Conservation (phyloP, 805 yeast species). For the Diddensiella caesifluorescens region DNA sequence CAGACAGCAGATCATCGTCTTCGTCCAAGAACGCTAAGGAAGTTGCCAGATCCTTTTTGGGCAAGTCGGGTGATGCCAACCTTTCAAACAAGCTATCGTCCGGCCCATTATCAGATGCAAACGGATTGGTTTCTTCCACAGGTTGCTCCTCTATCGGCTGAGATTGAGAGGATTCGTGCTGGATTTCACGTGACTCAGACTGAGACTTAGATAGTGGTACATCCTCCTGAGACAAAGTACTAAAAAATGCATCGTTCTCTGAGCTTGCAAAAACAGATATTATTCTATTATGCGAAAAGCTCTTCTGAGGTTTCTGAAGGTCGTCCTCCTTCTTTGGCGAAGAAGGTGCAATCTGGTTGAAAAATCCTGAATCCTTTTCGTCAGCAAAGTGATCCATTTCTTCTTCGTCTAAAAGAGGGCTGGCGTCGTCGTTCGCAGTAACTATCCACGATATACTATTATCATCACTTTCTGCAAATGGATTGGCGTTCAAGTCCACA, state of each 20-base stretch:
- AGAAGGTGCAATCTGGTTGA: background rate
- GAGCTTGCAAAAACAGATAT: slow-evolving; percentile 13
- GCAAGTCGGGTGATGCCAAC: background rate
- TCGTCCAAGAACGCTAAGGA: slow-evolving; percentile 30
- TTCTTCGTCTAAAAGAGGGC: slow-evolving; percentile 2
- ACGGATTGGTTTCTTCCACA: background rate
- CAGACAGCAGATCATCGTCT: slow-evolving; percentile 32
- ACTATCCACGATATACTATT: background rate
- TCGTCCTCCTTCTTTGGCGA: background rate
- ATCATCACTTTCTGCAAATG: slow-evolving; percentile 4
- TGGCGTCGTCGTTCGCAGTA: slow-evolving; percentile 1
- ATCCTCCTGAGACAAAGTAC: slow-evolving; percentile 8
- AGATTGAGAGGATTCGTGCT: too few species aligned
- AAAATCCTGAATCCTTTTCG: background rate
- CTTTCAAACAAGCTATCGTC: slow-evolving; percentile 8
- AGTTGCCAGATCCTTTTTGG: slow-evolving; percentile 1
- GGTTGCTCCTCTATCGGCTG: background rate
- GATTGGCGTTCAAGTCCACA: slow-evolving; percentile 5
- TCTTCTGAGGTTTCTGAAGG: background rate
- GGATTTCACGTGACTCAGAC: too few species aligned
- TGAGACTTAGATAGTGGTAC: background rate
- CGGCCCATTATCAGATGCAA: background rate
- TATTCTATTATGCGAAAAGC: background rate
- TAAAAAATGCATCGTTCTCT: slow-evolving; percentile 14
- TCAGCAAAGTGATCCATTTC: background rate